Evolutionary conservation across 2,329 filamentous ascomycete genomes (phyloP).

Genomic region (Phoma sp.): DNA sequence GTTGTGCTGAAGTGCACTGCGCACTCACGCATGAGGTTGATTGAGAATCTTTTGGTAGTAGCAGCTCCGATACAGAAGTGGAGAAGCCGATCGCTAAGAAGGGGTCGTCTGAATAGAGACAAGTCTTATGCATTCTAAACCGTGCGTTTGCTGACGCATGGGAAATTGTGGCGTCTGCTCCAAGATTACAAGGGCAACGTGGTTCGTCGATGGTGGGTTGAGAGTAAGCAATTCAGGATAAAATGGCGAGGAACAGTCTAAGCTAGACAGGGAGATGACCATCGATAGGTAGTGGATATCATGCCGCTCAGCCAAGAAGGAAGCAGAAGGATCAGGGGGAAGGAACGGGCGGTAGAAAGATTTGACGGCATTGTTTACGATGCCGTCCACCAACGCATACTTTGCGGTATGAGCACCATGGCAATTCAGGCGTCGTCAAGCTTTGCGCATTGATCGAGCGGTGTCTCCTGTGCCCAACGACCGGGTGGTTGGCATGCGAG

Average conservation of each 20-base stretch:
- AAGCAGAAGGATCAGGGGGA: background rate
- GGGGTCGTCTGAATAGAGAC: too few species aligned
- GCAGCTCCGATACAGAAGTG: too few species aligned
- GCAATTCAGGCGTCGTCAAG: background rate
- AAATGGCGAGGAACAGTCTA: background rate
- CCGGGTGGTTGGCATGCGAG: conserved; percentile 4
- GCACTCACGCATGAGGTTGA: too few species aligned
- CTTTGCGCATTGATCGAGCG: background rate
- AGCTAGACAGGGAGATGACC: background rate
- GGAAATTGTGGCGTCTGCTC: too few species aligned
- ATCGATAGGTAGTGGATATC: background rate
- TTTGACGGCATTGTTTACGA: background rate
- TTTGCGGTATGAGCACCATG: background rate
- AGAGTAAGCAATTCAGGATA: too few species aligned
- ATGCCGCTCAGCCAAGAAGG: background rate
- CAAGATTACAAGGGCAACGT: too few species aligned
- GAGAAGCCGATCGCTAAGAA: too few species aligned
- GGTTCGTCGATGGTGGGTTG: too few species aligned
- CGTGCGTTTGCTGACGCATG: too few species aligned
- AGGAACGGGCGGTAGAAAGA: background rate
- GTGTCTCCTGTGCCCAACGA: background rate
- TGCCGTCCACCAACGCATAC: background rate
- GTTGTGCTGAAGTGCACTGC: too few species aligned
- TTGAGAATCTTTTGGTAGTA: too few species aligned
- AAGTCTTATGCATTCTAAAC: too few species aligned